These are phyloP conservation scores for Heterobasidion occidentale DNA, from an alignment of 1,284 basidiomycete genomes.

Conservation along the genomic window DNA sequence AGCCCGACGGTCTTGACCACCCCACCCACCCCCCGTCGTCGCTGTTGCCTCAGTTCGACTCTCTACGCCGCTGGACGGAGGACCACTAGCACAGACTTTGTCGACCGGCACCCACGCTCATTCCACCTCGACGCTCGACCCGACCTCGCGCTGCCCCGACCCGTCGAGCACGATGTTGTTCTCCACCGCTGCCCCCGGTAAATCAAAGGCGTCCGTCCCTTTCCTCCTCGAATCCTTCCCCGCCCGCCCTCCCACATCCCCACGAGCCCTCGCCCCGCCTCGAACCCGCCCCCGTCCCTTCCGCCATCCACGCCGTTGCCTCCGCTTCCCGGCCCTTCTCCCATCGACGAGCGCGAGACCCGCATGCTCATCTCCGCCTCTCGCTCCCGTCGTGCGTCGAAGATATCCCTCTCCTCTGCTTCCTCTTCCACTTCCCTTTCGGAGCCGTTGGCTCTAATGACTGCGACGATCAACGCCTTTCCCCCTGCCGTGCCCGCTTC, in stretches of 20 bases:
- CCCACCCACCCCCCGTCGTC: no score
- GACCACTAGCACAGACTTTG: not conserved
- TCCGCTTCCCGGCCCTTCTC: constrained; percentile 42
- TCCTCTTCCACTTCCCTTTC: constrained; percentile 21
- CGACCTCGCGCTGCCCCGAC: no score
- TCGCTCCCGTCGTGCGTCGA: constrained; percentile 25
- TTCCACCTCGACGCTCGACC: no score
- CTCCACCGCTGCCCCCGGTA: constrained; percentile 12
- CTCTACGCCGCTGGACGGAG: no score
- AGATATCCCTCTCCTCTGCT: constrained; percentile 21
- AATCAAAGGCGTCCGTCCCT: constrained; percentile 22
- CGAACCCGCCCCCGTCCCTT: constrained; percentile 33
- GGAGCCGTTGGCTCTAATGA: constrained; percentile 13
- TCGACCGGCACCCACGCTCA: not conserved
- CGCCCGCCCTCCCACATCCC: constrained; percentile 44
- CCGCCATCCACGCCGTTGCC: constrained; percentile 42
- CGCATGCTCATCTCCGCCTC: constrained; percentile 31
- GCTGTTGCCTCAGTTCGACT: no score
- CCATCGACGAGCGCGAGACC: constrained; percentile 34
- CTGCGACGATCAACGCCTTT: constrained; percentile 8
- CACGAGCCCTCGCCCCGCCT: constrained; percentile 20
- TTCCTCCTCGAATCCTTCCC: constrained; percentile 43
- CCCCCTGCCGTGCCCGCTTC: constrained; percentile 3
- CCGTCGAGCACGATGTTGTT: not conserved
- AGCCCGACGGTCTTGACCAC: no score